Conservation (phyloP, 148 eudicot species). For the Vaccinium vitisidaea region DNA sequence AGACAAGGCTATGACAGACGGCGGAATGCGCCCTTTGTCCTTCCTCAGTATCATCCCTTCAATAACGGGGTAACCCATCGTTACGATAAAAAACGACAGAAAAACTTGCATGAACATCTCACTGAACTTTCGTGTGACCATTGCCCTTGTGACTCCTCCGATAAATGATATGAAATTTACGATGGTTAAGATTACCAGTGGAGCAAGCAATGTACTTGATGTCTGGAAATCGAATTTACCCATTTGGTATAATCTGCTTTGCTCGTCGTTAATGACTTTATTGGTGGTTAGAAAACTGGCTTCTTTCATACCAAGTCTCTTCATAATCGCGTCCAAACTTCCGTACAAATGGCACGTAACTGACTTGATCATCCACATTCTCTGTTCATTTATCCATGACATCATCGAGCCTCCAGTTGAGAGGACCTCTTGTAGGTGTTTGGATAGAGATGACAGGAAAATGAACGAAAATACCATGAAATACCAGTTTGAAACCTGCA, state of each 20-base stretch:
- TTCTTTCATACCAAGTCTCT: conserved; percentile 38
- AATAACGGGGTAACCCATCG: conserved; percentile 49
- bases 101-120: conserved; percentile 43
- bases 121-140: conserved; percentile 14
- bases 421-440: conserved; percentile 34
- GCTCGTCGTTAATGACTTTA: conserved; percentile 53
- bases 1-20: conserved; percentile 24
- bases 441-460: conserved; percentile 39
- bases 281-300: conserved; percentile 59
- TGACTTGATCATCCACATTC: conserved; percentile 48
- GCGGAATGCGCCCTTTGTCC: conserved; percentile 53
- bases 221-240: conserved; percentile 60
- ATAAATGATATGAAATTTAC: conserved; percentile 43
- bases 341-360: conserved; percentile 41
- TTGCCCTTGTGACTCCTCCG: conserved; percentile 34
- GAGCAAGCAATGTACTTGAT: conserved; percentile 44
- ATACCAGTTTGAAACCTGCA: conserved; percentile 44
- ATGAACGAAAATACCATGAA: conserved; percentile 36
- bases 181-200: conserved; percentile 41
- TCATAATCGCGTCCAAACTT: conserved; percentile 39
- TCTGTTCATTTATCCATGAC: conserved; percentile 40
- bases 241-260: conserved; percentile 36
- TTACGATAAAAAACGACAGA: conserved; percentile 38
- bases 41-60: conserved; percentile 69
- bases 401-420: conserved; percentile 23